Conservation (phyloP, 1,284 basidiomycete species). For the Flammula alnicola region DNA sequence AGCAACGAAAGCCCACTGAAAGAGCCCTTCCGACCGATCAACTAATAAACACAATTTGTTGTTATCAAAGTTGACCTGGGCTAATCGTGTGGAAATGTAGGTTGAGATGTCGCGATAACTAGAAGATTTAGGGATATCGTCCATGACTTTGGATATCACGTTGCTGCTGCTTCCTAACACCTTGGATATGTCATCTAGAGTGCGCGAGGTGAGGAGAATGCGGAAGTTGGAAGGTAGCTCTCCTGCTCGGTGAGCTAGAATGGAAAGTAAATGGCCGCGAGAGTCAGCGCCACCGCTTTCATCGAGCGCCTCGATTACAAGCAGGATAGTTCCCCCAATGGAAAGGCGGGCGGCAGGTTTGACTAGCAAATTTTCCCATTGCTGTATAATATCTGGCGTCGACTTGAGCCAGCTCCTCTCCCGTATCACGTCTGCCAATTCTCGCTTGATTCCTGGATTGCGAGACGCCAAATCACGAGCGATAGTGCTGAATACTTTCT, state of each 20-base stretch:
- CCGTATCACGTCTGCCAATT: slow-evolving; percentile 16
- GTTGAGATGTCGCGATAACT: slow-evolving; percentile 18
- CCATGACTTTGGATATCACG: slow-evolving; percentile 3
- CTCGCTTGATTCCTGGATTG: slow-evolving; percentile 16
- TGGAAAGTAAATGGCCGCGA: slow-evolving; percentile 22
- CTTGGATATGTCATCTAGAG: slow-evolving; percentile 26
- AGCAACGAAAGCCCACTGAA: slow-evolving; percentile 34
- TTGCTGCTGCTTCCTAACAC: slow-evolving; percentile 20
- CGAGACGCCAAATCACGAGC: slow-evolving; percentile 28
- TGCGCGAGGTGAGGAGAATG: slow-evolving; percentile 34
- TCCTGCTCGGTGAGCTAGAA: slow-evolving; percentile 16
- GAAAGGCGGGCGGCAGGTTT: slow-evolving; percentile 18
- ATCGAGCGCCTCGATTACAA: slow-evolving; percentile 40
- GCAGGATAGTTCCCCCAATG: slow-evolving; percentile 34
- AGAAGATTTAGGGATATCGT: slow-evolving; percentile 1
- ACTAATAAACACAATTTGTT: slow-evolving; percentile 12
- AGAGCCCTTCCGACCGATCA: slow-evolving; percentile 29
- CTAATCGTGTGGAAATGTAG: slow-evolving; percentile 6
- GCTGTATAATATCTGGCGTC: slow-evolving; percentile 20
- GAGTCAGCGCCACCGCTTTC: slow-evolving; percentile 32
- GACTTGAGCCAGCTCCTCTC: slow-evolving; percentile 10
- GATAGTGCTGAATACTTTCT: slow-evolving; percentile 25
- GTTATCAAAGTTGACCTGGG: not conserved
- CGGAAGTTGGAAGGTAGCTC: slow-evolving; percentile 35
- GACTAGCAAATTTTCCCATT: slow-evolving; percentile 30